Evolutionary conservation across 441 rosid species (phyloP).

Genomic region (Syzygium syzygioides): DNA sequence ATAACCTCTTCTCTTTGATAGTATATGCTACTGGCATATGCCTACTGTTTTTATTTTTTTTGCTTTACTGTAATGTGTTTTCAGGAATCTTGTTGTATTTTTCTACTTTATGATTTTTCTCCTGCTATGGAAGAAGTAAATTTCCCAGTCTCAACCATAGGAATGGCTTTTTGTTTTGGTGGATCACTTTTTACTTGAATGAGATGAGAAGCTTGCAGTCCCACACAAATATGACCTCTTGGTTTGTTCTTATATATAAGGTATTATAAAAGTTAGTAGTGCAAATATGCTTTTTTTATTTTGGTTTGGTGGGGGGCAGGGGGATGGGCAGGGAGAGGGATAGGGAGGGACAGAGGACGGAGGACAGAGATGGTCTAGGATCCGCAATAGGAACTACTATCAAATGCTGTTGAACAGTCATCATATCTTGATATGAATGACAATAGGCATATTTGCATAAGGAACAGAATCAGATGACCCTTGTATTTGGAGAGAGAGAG

Average conservation of each 20-base stretch:
- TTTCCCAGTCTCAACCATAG: neutral
- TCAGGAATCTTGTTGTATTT: neutral
- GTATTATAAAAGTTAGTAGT: neutral
- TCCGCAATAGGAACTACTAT: neutral
- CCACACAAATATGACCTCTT: neutral
- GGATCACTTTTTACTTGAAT: neutral
- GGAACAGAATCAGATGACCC: neutral
- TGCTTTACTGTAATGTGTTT: neutral
- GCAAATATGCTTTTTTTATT: neutral
- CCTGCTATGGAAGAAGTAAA: neutral
- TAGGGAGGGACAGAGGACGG: too few relatives aligned
- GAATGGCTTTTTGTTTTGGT: neutral
- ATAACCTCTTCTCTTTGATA: neutral
- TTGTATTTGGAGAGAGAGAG: neutral
- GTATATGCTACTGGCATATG: neutral
- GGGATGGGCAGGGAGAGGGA: neutral
- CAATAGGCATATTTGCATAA: neutral
- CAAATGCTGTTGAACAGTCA: neutral
- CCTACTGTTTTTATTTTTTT: neutral
- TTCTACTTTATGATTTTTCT: neutral
- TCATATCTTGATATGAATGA: neutral
- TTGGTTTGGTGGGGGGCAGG: neutral
- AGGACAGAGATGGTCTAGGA: neutral
- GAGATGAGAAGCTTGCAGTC: too few relatives aligned
- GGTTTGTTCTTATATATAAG: neutral